Percentiles rank a stretch among this genome's conserved stretches.
Evolutionary conservation across 371 early-diverging fungal genomes (phyloP).

Genomic region (Mucor saturninus): DNA sequence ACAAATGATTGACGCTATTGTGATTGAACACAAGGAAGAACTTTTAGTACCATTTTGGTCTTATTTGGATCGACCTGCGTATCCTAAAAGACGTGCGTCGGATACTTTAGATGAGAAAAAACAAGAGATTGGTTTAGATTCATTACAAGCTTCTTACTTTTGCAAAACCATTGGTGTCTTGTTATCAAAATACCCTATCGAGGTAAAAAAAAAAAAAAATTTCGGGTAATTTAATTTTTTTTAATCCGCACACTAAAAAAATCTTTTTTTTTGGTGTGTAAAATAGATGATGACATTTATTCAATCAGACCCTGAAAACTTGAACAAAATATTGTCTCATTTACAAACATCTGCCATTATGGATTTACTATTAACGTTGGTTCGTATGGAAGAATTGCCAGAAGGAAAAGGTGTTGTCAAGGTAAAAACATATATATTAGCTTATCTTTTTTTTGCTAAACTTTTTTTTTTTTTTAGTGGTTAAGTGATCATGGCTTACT

Average conservation of each 20-base stretch:
- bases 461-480: slow-evolving; percentile 62
- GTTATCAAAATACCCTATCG: slow-evolving; percentile 79
- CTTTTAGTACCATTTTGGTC: slow-evolving; percentile 81
- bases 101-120: slow-evolving; percentile 12
- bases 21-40: slow-evolving; percentile 54
- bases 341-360: slow-evolving; percentile 83
- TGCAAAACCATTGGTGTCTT: slow-evolving; percentile 84
- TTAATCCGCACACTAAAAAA: background rate
- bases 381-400: slow-evolving; percentile 86
- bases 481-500: slow-evolving; percentile 78
- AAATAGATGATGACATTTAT: slow-evolving; percentile 64
- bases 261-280: too few species aligned
- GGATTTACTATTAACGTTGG: slow-evolving; percentile 87
- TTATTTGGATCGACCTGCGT: slow-evolving; percentile 73
- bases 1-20: slow-evolving; percentile 77
- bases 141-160: slow-evolving; percentile 85
- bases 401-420: slow-evolving; percentile 80
- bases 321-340: slow-evolving; percentile 69
- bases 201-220: slow-evolving; percentile 48
- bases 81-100: slow-evolving; percentile 21
- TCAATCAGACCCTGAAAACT: slow-evolving; percentile 61
- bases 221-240: slow-evolving; percentile 11
- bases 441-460: background rate
- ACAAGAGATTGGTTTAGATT: slow-evolving; percentile 37
- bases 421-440: slow-evolving; percentile 39